Conservation (phyloP, 805 yeast species). For the Yarrowia osloensis region DNA sequence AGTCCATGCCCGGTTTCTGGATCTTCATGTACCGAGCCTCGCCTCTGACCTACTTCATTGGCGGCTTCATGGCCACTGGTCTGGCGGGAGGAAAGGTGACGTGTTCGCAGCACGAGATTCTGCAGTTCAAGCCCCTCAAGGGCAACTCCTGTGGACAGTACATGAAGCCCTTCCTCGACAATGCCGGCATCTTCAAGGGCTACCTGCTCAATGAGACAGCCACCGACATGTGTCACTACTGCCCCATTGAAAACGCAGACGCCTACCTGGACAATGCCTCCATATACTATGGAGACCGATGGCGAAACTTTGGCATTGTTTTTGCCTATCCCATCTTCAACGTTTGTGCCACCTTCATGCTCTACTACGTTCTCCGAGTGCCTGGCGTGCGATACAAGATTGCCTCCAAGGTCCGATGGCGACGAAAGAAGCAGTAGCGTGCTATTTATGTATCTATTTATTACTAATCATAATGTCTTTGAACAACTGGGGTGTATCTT, state of each 20-base stretch:
- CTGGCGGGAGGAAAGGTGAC: conserved; percentile 51
- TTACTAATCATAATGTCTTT: conserved; percentile 17
- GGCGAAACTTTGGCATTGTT: conserved; percentile 64
- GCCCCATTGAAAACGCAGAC: conserved; percentile 61
- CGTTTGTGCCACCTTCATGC: conserved; percentile 48
- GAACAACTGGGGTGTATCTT: too few relatives aligned
- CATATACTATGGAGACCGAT: conserved; percentile 44
- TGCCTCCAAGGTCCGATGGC: conserved; percentile 25
- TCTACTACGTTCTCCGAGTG: conserved; percentile 71
- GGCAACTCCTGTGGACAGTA: conserved; percentile 62
- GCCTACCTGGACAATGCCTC: conserved; percentile 51
- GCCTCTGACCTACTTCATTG: conserved; percentile 66
- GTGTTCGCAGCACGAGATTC: conserved; percentile 54
- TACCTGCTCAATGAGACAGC: conserved; percentile 48
- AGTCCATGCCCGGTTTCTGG: conserved; percentile 76
- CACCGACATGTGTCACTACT: conserved; percentile 60
- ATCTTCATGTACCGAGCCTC: conserved; percentile 72
- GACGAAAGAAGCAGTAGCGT: not conserved
- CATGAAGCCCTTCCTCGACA: conserved; percentile 46
- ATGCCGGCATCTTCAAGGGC: conserved; percentile 47
- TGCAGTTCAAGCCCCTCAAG: conserved; percentile 52
- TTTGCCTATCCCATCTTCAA: conserved; percentile 53
- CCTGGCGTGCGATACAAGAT: conserved; percentile 45
- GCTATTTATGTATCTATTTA: conserved; percentile 16
- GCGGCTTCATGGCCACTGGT: conserved; percentile 52